phyloP scores from a whole-genome alignment of 2,329 filamentous ascomycete species.

The Fusarium sp. region DNA sequence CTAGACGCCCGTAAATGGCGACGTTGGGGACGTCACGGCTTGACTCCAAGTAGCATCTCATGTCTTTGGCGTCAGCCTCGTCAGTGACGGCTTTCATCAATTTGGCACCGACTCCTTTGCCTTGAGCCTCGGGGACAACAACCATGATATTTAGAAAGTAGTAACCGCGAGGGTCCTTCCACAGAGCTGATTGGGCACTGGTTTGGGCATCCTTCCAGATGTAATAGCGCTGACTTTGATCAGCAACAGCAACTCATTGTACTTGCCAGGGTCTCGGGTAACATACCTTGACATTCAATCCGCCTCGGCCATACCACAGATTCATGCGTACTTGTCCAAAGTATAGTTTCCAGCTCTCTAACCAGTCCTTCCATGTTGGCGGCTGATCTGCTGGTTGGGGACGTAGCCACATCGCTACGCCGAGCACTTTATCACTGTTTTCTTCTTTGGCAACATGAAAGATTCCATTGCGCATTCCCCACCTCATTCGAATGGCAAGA shows the following conservation, averaged over 20 bases:
- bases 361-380: slow-evolving; percentile 68
- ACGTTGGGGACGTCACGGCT: slow-evolving; percentile 73
- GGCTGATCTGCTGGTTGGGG: slow-evolving; percentile 58
- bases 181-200: slow-evolving; percentile 67
- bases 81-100: slow-evolving; percentile 70
- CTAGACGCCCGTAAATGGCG: slow-evolving; percentile 74
- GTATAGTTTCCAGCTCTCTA: slow-evolving; percentile 72
- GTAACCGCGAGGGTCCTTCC: slow-evolving; percentile 72
- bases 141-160: slow-evolving; percentile 82
- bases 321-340: slow-evolving; percentile 73
- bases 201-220: slow-evolving; percentile 76
- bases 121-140: slow-evolving; percentile 70
- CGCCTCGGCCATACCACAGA: slow-evolving; percentile 72
- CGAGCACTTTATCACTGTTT: slow-evolving; percentile 63
- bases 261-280: fast-evolving
- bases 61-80: slow-evolving; percentile 69
- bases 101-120: slow-evolving; percentile 70
- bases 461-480: slow-evolving; percentile 74
- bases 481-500: slow-evolving; percentile 70
- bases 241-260: not conserved
- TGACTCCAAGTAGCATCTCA: slow-evolving; percentile 75
- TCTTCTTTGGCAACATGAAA: slow-evolving; percentile 75
- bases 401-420: slow-evolving; percentile 76
- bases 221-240: slow-evolving; percentile 63
- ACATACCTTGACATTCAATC: slow-evolving; percentile 65